Evolutionary conservation across 257 asterid species (phyloP).

Genomic region (Plantago major): DNA sequence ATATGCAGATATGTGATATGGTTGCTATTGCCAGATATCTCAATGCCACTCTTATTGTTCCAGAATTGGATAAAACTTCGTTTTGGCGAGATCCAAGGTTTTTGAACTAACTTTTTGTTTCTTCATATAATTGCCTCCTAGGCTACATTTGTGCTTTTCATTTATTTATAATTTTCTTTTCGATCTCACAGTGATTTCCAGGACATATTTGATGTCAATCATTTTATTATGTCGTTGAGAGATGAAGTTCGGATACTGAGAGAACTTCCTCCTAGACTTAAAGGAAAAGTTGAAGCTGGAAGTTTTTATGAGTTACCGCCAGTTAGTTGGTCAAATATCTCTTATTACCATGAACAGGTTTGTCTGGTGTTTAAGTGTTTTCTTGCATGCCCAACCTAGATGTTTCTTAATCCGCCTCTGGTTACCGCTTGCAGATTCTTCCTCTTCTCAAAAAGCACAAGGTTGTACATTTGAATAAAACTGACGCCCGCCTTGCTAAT

Average conservation of each 20-base stretch:
- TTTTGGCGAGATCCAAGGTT: slow-evolving; percentile 79
- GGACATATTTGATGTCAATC: slow-evolving; percentile 65
- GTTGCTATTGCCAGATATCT: slow-evolving; percentile 63
- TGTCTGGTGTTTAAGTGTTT: slow-evolving; percentile 1
- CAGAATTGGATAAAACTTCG: slow-evolving; percentile 69
- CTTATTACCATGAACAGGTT: slow-evolving; percentile 64
- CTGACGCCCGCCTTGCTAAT: slow-evolving; percentile 54
- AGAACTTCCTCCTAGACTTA: slow-evolving; percentile 58
- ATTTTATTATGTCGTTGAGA: slow-evolving; percentile 58
- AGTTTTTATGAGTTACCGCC: slow-evolving; percentile 50
- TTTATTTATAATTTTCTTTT: neutral
- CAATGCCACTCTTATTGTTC: slow-evolving; percentile 58
- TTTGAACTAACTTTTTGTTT: slow-evolving; percentile 1
- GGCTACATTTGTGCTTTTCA: neutral
- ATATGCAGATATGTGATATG: slow-evolving; percentile 71
- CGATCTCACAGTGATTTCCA: slow-evolving; percentile 52
- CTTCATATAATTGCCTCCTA: neutral
- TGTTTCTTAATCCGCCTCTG: neutral
- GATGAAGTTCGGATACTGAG: slow-evolving; percentile 62
- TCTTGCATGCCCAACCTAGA: neutral
- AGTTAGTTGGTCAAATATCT: slow-evolving; percentile 67
- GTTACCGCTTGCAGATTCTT: slow-evolving; percentile 37
- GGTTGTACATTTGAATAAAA: slow-evolving; percentile 48
- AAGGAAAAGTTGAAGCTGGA: slow-evolving; percentile 49
- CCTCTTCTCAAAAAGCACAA: slow-evolving; percentile 47